Conservation (phyloP, 176 grass and related monocot genomes). For the Oryza glaberrima region DNA sequence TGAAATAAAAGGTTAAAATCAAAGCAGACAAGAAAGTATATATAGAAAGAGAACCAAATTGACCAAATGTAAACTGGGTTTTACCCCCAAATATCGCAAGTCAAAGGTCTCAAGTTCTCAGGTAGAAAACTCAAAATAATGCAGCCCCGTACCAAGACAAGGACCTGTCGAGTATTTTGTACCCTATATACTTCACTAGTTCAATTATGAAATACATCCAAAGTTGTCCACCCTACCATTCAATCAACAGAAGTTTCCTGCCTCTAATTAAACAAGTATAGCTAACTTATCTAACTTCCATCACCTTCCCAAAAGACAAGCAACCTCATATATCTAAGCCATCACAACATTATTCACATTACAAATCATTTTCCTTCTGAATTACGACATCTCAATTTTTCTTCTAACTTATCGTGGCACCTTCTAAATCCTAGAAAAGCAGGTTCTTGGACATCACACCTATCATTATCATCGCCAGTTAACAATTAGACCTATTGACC, state of each 20-base stretch:
- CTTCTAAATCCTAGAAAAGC: conserved; percentile 11
- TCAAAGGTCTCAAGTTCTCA: conserved; percentile 23
- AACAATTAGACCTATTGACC: not conserved
- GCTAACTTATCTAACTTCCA: conserved; percentile 8
- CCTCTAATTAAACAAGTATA: conserved; percentile 2
- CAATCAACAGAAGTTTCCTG: conserved; percentile 11
- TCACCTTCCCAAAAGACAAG: conserved; percentile 28
- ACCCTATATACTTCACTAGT: not conserved
- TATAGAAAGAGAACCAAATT: not conserved
- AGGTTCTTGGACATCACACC: not conserved
- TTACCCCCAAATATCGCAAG: not conserved
- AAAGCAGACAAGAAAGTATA: not conserved
- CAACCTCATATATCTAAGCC: conserved; percentile 23
- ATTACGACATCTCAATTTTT: not conserved
- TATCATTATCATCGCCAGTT: not conserved
- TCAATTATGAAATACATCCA: conserved; percentile 5
- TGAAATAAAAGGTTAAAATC: not conserved
- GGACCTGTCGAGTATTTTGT: not conserved
- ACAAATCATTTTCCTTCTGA: conserved; percentile 1
- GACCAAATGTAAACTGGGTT: not conserved
- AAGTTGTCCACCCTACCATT: not conserved
- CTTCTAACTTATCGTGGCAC: not conserved
- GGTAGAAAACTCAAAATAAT: not conserved
- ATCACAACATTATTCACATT: not conserved
- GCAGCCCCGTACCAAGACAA: conserved; percentile 2